These are phyloP conservation scores for Cicer pinnatifidum DNA, from an alignment of 306 rosid species.

Conservation along the genomic window DNA sequence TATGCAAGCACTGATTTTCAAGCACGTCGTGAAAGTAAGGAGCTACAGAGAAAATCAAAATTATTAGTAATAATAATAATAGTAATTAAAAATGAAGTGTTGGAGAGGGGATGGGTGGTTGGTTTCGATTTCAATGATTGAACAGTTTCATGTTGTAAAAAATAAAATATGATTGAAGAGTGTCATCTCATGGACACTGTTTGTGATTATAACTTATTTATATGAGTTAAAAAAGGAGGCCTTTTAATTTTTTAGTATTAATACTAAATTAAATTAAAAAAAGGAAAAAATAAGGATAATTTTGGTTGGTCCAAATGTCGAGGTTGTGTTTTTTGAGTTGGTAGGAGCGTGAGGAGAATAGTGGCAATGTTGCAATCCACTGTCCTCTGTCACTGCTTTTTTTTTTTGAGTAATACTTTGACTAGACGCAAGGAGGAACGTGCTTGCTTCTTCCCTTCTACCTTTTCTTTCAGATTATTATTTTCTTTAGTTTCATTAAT, in stretches of 20 bases:
- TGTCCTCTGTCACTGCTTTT: not conserved
- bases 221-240: no score
- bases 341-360: no score
- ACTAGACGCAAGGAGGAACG: slow-evolving; percentile 35
- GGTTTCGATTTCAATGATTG: slow-evolving; percentile 64
- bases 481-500: no score
- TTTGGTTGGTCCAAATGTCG: no score
- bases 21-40: slow-evolving; percentile 12
- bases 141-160: slow-evolving; percentile 44
- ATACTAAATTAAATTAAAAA: no score
- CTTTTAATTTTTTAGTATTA: no score
- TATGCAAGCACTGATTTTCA: slow-evolving; percentile 43
- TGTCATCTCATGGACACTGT: slow-evolving; percentile 38
- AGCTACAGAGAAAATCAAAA: slow-evolving; percentile 15
- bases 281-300: no score
- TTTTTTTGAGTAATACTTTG: slow-evolving; percentile 37
- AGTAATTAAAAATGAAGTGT: not conserved
- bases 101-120: not conserved
- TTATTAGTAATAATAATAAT: not conserved
- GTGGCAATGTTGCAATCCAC: not conserved
- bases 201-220: slow-evolving; percentile 40
- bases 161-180: slow-evolving; percentile 60
- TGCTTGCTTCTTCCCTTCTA: not conserved
- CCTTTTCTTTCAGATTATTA: not conserved
- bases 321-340: no score